Evolutionary conservation across 768 basidiomycete genomes (phyloP), one percentile per base, ranked within the genome.

Genomic region (Amanita rubescens): DNA sequence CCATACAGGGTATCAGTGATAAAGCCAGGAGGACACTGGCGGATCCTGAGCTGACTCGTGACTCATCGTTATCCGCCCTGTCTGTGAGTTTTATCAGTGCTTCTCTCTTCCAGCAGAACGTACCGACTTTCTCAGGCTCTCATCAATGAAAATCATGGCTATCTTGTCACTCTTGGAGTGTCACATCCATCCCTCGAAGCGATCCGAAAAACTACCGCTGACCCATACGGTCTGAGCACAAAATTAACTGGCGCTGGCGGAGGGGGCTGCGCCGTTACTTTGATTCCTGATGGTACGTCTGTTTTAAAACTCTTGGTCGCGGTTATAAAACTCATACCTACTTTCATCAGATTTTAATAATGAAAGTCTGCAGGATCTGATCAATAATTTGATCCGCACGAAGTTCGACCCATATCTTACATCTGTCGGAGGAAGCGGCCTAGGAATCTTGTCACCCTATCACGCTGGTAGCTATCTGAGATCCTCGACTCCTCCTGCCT

Each of bases 231-330:
- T 9, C 73, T 98, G 45, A 83, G 82, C 61, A 94, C 93, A n/a
- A 96, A 97, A 73, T 71, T 99, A 53, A 99, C 96, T 6, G 96
- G 96, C 38, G 95, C 96, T 7, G 96, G 96, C 27, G 96, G 96
- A 37, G 96, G 96, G 22, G 96, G 96, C n/a, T 98, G 96, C 64
- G 86, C 94, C 4, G 92, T 98, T 27, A 95, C 94, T 11, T 79
- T 98, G 33, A 77, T 99, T 49, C 96, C 96, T 49, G 94, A 97
- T 71, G 81, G 95, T 94, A 60, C 59, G 85, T 71, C 6, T 1
- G 33, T 47, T 37, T 24, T 32, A 34, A 43, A 20, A 49, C 25
- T 38, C 24, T 49, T 48, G 50, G n/a, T 15, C 58, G 41, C 32
- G 19, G 27, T 25, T 42, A 35, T 27, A 44, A 44, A 38, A 49